These are phyloP conservation scores for Metarhizium album DNA, from an alignment of 2,329 filamentous ascomycete species.

Conservation along the genomic window DNA sequence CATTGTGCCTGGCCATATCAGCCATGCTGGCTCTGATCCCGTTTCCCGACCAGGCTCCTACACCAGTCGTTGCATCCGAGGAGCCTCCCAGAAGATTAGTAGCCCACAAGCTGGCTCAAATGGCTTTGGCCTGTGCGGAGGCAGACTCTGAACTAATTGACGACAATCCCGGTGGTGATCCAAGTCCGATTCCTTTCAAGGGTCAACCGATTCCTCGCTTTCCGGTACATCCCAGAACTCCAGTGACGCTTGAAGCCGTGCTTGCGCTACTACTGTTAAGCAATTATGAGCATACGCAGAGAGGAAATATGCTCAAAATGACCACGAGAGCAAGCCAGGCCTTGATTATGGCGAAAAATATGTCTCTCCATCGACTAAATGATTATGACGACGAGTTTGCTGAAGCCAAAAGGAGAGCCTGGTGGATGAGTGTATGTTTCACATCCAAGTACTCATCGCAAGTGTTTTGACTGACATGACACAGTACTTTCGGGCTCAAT, in stretches of 20 bases:
- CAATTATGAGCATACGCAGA: slow-evolving; percentile 4
- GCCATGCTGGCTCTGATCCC: neutral
- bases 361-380: neutral
- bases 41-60: neutral
- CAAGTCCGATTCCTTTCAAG: neutral
- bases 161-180: neutral
- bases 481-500: slow-evolving; percentile 4
- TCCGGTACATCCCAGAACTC: neutral
- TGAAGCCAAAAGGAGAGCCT: slow-evolving; percentile 2
- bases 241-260: neutral
- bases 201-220: neutral
- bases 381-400: neutral
- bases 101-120: neutral
- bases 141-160: neutral
- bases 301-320: slow-evolving; percentile 4
- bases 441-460: neutral
- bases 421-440: slow-evolving; percentile 5
- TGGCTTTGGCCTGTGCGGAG: neutral
- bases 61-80: neutral
- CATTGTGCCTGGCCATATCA: neutral
- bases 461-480: neutral
- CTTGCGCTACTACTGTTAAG: slow-evolving; percentile 1
- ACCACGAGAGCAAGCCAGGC: slow-evolving; percentile 2
- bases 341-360: neutral
- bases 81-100: neutral